phyloP scores from a whole-genome alignment of 768 basidiomycete genomes.

The Amanita muscaria region DNA sequence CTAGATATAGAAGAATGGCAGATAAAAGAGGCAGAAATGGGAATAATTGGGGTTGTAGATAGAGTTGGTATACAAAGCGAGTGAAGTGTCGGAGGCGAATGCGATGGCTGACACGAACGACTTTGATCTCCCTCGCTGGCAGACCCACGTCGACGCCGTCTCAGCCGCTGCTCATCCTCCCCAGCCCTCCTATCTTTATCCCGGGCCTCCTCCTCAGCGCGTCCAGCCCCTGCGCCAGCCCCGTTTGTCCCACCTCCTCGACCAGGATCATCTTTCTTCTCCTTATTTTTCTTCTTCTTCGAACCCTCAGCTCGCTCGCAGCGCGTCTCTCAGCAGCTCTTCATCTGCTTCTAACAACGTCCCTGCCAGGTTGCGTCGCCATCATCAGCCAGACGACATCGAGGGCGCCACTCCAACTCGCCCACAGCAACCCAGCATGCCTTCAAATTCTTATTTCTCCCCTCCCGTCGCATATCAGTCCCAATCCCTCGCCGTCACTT shows the following conservation, averaged over 20 bases:
- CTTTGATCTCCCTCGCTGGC: slow-evolving; percentile 76
- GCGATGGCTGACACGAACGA: slow-evolving; percentile 66
- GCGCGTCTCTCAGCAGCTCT: slow-evolving; percentile 52
- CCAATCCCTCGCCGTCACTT: slow-evolving; percentile 31
- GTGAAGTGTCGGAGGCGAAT: background rate
- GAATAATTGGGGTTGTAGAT: slow-evolving; percentile 32
- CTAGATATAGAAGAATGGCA: slow-evolving; percentile 41
- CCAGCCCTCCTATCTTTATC: slow-evolving; percentile 44
- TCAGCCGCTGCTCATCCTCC: slow-evolving; percentile 36
- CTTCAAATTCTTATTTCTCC: slow-evolving; percentile 43
- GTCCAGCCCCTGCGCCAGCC: slow-evolving; percentile 45
- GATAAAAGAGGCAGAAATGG: slow-evolving; percentile 52
- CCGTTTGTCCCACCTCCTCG: slow-evolving; percentile 57
- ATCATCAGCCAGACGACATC: slow-evolving; percentile 62
- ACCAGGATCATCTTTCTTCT: slow-evolving; percentile 46
- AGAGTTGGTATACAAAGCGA: background rate
- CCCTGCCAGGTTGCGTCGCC: slow-evolving; percentile 48
- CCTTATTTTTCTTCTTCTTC: slow-evolving; percentile 45
- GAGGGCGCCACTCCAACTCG: slow-evolving; percentile 36
- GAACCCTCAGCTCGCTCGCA: slow-evolving; percentile 35
- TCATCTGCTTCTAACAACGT: slow-evolving; percentile 36
- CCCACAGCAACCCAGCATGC: background rate
- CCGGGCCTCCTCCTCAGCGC: slow-evolving; percentile 47
- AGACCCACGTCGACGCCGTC: slow-evolving; percentile 48
- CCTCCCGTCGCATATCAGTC: slow-evolving; percentile 50